phyloP scores from a whole-genome alignment of 2,329 filamentous ascomycete species.

The Cryphonectria radicalis region DNA sequence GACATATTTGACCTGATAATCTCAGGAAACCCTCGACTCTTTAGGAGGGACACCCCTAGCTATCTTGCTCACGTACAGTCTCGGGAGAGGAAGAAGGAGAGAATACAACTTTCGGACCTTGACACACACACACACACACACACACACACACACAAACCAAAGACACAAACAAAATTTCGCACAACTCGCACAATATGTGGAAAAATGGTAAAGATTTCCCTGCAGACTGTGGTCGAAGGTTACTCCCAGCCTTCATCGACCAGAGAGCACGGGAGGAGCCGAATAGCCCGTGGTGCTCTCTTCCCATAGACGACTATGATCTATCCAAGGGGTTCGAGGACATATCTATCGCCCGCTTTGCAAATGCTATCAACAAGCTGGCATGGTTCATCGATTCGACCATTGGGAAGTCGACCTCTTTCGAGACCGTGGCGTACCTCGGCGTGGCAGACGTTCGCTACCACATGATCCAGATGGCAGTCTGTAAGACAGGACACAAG shows the following conservation, averaged over 20 bases:
- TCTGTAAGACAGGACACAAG: slow-evolving; percentile 34
- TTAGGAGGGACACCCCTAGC: neutral
- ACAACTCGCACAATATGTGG: slow-evolving; percentile 4
- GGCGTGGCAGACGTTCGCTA: slow-evolving; percentile 32
- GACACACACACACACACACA: neutral
- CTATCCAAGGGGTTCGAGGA: slow-evolving; percentile 34
- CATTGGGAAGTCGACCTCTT: slow-evolving; percentile 30
- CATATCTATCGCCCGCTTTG: slow-evolving; percentile 29
- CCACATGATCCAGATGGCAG: slow-evolving; percentile 34
- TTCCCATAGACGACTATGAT: slow-evolving; percentile 34
- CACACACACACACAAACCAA: too few species aligned
- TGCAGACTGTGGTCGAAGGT: slow-evolving; percentile 24
- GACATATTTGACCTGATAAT: neutral
- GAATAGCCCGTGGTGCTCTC: slow-evolving; percentile 31
- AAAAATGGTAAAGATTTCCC: neutral
- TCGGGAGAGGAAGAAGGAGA: too few species aligned
- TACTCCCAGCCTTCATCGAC: slow-evolving; percentile 31
- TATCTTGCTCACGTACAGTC: neutral
- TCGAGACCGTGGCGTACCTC: slow-evolving; percentile 32
- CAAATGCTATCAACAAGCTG: slow-evolving; percentile 33
- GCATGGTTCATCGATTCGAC: slow-evolving; percentile 32
- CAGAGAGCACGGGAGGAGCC: slow-evolving; percentile 30
- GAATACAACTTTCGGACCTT: neutral
- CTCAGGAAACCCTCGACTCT: neutral
- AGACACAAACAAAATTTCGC: too few species aligned